These are phyloP conservation scores for Russula dissimulans DNA, from an alignment of 768 basidiomycete genomes.

Conservation along the genomic window DNA sequence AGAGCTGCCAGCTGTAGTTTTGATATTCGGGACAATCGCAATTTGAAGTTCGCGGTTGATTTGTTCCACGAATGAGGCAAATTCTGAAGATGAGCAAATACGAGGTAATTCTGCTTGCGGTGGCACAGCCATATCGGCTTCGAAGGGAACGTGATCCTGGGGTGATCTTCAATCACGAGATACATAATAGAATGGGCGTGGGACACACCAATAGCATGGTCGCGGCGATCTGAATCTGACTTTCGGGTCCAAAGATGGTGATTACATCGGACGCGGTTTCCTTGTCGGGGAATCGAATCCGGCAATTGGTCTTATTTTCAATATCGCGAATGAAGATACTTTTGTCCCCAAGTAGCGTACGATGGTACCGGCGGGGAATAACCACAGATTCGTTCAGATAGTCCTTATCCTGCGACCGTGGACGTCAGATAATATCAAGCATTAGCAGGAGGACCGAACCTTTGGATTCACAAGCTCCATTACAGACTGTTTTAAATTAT, in stretches of 20 bases:
- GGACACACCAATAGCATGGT: conserved; percentile 81
- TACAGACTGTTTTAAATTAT: conserved; percentile 89
- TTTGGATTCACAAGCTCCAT: conserved; percentile 98
- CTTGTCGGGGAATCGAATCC: conserved; percentile 87
- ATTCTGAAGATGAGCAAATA: conserved; percentile 72
- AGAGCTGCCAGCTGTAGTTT: conserved; percentile 41
- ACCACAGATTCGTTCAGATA: conserved; percentile 89
- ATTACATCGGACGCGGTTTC: conserved; percentile 92
- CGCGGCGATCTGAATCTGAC: conserved; percentile 92
- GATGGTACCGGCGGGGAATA: conserved; percentile 91
- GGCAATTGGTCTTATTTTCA: conserved; percentile 91
- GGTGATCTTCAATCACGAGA: conserved; percentile 1
- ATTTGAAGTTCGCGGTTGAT: conserved; percentile 94
- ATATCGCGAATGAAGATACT: conserved; percentile 96
- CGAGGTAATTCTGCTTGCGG: conserved; percentile 70
- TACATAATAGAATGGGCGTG: neutral
- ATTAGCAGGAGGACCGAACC: conserved; percentile 36
- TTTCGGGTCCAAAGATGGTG: conserved; percentile 94
- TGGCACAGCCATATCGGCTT: conserved; percentile 89
- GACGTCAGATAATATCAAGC: conserved; percentile 1
- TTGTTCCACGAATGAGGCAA: conserved; percentile 75
- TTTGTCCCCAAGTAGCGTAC: conserved; percentile 91
- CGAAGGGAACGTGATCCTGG: conserved; percentile 93
- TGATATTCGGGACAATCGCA: conserved; percentile 75
- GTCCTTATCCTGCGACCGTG: conserved; percentile 73